Evolutionary conservation across 371 early-diverging fungal genomes (phyloP), one percentile per base, ranked within the genome.

Genomic region (Amoeboaphelidium occidentale): DNA sequence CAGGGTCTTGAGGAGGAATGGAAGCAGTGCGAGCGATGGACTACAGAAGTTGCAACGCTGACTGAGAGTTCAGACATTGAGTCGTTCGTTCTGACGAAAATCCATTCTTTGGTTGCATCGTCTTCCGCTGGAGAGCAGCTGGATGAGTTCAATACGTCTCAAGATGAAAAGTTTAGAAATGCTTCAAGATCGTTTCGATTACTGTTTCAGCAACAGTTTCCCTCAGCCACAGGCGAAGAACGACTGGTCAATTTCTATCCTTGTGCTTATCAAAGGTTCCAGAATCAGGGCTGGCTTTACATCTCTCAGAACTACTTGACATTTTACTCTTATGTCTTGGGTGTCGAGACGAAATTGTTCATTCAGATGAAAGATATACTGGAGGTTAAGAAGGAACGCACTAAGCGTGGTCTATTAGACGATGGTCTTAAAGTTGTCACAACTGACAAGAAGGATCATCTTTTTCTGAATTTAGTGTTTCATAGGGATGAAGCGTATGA

Each of bases 251-350:
- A 78, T 49, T 79, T 86, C 64, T 94, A 91, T 64, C 84, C 92
- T 14, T 83, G 86, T 53, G 80, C 84, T 0, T 86, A 83, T 56
- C 74, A 74, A 47, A 69, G 80, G 53, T 70, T 84, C 56, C 69
- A 77, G 46, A 83, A 84, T 60, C 96, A 96, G 63, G 96, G 96
- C 0, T 96, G 96, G 96, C 67, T 92, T 63, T 96, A 96, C 57
- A 73, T 96, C 27, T 81, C 82, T 49, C 78, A 85, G 60, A 81
- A 87, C 53, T 82, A 85, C 50, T 58, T 91, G 20, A 83, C 81
- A 55, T 96, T 92, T 57, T 90, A 96, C 62, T 84, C 92, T 17
- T 91, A 81, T 58, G 69, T 93, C 45, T 69, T 96, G 27, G 92
- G 91, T 0, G 71, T 73, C 22, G 96, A 96, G 58, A 90, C 88